Base-by-base conservation (phyloP, 2,329 filamentous ascomycete species). In the Cadophora luteo-olivacea region DNA sequence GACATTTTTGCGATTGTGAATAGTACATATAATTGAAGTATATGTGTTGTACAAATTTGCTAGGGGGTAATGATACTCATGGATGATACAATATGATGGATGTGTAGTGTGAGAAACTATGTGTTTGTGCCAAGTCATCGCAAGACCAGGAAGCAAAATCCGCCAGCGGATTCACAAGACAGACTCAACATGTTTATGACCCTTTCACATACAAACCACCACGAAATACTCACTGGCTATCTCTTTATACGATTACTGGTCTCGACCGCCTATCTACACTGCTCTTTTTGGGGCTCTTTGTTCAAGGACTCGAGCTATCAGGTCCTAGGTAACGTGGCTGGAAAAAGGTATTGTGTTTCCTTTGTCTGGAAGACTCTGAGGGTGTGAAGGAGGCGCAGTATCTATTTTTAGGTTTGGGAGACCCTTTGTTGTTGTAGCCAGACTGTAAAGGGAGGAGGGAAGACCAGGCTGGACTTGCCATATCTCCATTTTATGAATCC, bases 41-140 rank as follows among this genome's bases (percentile, higher is more conserved):
- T 24, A 25, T 64, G 51, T 64, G 51, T 22, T 52, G 54, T 54
- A 61, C 57, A 24, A 19, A 29, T 61, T 66, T 66, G 61, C 29
- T 29, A 29, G 29, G 29, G 5, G 3, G 5, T 29, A 5, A 29
- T 29, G 29, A 29, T 29, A 5, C 29, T 29, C 29, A 29, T 29
- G 29, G 29, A 5, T 29, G 29, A 29, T 29, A 29, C 3, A 3
- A 8, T 2, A 22, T 12, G 14, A 19, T 2, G 16, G 11, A n/a
- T 51, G 45, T 57, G 36, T 38, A n/a, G 41, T 33, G 19, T 38
- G 61, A 63, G 25, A 36, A 38, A 29, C 29, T 41, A 54, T 54
- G 48, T 54, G 49, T 54, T 63, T 52, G 48, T 12, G 24, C 36
- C 8, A 32, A 57, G 25, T 54, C 25, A 22, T 49, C 6, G 11